phyloP scores from a whole-genome alignment of 768 basidiomycete genomes.

The Psilocybe tampanensis region DNA sequence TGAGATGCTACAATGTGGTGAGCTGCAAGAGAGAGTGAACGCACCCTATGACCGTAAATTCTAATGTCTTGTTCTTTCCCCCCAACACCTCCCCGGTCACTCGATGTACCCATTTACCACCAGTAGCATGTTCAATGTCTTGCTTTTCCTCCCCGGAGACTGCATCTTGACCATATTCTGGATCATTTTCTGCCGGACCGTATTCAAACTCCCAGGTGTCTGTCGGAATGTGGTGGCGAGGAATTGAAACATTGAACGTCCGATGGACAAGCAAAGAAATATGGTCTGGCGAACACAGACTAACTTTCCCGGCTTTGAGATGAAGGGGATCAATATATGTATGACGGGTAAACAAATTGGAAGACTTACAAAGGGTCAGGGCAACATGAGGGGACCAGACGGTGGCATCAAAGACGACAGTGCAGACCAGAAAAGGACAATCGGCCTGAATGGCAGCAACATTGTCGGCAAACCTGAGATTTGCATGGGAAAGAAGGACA shows the following conservation, averaged over 20 bases:
- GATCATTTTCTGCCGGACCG: slow-evolving; percentile 79
- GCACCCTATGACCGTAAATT: slow-evolving; percentile 90
- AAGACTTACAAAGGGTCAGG: slow-evolving; percentile 70
- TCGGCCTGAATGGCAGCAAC: slow-evolving; percentile 75
- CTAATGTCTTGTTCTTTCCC: slow-evolving; percentile 62
- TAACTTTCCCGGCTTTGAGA: slow-evolving; percentile 76
- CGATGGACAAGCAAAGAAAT: slow-evolving; percentile 86
- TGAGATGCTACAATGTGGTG: background rate
- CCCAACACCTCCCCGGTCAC: slow-evolving; percentile 72
- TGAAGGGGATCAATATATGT: slow-evolving; percentile 2
- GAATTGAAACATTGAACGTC: slow-evolving; percentile 96
- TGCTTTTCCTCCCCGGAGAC: slow-evolving; percentile 19
- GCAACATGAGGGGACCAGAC: slow-evolving; percentile 89
- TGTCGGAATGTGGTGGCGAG: slow-evolving; percentile 84
- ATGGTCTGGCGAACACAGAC: slow-evolving; percentile 89
- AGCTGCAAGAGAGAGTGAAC: slow-evolving; percentile 24
- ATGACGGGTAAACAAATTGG: background rate
- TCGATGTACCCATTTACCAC: slow-evolving; percentile 82
- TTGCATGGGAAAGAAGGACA: slow-evolving; percentile 86
- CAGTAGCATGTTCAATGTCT: slow-evolving; percentile 40
- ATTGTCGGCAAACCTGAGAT: slow-evolving; percentile 64
- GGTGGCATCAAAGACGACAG: slow-evolving; percentile 78
- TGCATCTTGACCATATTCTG: slow-evolving; percentile 55
- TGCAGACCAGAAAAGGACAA: slow-evolving; percentile 82
- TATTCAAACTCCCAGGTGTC: slow-evolving; percentile 87